Base-by-base conservation (phyloP, 176 grass and related monocot genomes). In the Musa itinerans region DNA sequence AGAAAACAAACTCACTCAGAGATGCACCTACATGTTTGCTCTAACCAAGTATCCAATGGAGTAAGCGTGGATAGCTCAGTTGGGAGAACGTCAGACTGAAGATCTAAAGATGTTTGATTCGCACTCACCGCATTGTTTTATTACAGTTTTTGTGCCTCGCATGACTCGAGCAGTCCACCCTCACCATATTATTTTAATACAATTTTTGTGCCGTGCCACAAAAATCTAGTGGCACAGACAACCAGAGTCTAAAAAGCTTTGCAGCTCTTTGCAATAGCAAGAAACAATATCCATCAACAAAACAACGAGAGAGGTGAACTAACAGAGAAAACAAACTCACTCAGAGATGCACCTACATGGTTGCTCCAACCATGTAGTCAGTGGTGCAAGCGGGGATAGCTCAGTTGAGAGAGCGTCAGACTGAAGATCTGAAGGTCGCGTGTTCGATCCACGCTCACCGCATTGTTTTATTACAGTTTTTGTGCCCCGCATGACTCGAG, bases 361-460 rank as follows among this genome's bases (percentile, higher is more conserved):
- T 24, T 24, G 23, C 23, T 24, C 23, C 23, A 24, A 24, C 23
- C 23, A 24, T 24, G 23, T 24, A 24, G 0, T 1, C 23, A 24
- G 1, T 24, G 23, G 23, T 24, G 23, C 1, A 24, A 34, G 80
- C 83, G 83, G 83, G 87, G 91, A 88, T 94, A 94, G 91, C 85
- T 94, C 91, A 94, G 85, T 88, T 94, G 87, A 87, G 91, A 85
- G 79, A 96, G 76, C 74, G 84, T 89, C 84, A 90, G 87, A 90
- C 87, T 90, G 89, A 96, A 96, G 93, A 90, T 96, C 79, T 85
- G 89, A 96, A 96, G 87, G 89, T 85, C 85, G 87, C 74, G 87
- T 92, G 85, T 96, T 96, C 87, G 68, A 70, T 70, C 68, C 68
- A 70, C 25, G 68, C 67, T 69, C 67, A 69, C 11, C 67, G 67